Percentiles rank a stretch among this genome's conserved stretches.
Evolutionary conservation across 2,329 filamentous ascomycete species (phyloP).

Genomic region (Hortaea sp.): DNA sequence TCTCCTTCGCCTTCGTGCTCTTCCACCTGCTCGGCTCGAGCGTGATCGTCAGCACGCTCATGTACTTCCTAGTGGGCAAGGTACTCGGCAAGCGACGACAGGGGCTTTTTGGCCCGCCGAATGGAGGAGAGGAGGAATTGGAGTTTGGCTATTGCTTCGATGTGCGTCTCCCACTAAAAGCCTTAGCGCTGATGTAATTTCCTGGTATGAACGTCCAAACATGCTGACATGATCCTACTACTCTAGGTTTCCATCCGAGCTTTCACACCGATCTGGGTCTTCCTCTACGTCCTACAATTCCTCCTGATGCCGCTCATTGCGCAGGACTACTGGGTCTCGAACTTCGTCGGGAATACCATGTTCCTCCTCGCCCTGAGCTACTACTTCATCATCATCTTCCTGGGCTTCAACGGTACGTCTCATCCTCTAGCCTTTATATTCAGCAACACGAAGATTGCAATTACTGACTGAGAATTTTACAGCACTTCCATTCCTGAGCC

Average conservation of each 20-base stretch:
- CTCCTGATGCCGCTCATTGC: slow-evolving; percentile 53
- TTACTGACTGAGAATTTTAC: slow-evolving; percentile 8
- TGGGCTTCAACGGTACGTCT: slow-evolving; percentile 53
- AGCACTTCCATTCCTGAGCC: slow-evolving; percentile 55
- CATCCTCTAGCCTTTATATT: neutral
- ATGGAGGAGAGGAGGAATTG: slow-evolving; percentile 43
- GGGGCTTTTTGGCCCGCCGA: slow-evolving; percentile 49
- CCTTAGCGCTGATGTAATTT: slow-evolving; percentile 2
- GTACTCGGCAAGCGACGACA: slow-evolving; percentile 48
- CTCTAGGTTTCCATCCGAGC: slow-evolving; percentile 51
- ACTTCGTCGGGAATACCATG: slow-evolving; percentile 55
- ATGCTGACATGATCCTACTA: neutral
- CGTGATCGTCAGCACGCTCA: slow-evolving; percentile 49
- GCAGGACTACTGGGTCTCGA: slow-evolving; percentile 45
- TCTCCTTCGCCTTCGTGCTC: slow-evolving; percentile 40
- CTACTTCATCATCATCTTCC: slow-evolving; percentile 59
- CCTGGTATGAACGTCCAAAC: too few species aligned
- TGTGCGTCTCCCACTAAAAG: slow-evolving; percentile 30
- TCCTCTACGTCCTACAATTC: slow-evolving; percentile 58
- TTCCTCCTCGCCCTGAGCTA: slow-evolving; percentile 57
- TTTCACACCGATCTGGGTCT: slow-evolving; percentile 58
- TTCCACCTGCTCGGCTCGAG: slow-evolving; percentile 54
- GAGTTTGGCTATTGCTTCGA: slow-evolving; percentile 66
- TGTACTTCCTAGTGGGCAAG: slow-evolving; percentile 54
- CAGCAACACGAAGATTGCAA: neutral